Base-by-base conservation (phyloP, 345 rosid species). In the Aethionema arabicum region DNA sequence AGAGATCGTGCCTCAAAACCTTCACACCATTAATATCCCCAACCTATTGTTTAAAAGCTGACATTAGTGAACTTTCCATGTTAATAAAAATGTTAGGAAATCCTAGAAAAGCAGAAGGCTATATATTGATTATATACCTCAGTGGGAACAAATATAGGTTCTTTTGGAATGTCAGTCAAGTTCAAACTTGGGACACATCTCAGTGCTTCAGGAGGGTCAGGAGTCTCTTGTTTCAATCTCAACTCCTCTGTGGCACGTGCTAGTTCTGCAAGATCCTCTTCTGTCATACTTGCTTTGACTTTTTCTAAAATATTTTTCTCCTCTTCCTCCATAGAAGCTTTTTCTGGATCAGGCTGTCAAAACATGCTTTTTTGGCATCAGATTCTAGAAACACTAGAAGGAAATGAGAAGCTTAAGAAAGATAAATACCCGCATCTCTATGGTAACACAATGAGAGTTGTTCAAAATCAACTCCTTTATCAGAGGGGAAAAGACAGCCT, bases 191-290 rank as follows among this genome's bases (percentile, higher is more conserved):
- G 97, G 67, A 90, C 95, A 60, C 80, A 59, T 82, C 69, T 84
- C 65, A 93, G 74, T 63, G 96, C 95, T 79, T 90, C 92, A 9
- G 95, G 92, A 73, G 99, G 86, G 42, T 93, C 97, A 47, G 96
- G 99, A 68, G 97, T 90, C 76, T 93, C 96, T 72, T 90, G 97
- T 80, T 83, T 90, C 75, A 87, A 65, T 69, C 78, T 83, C 68
- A 87, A 81, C 73, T 85, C 96, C 70, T 84, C 80, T 0, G 99
- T 93, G 7, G 95, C 90, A 68, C 86, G 85, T 9, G 88, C 88
- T 53, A 93, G 79, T 77, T 90, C 92, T 35, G 95, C 96, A 74
- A 90, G 88, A 80, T 93, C 97, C 64, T 87, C 96, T 76, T 84
- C 81, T 12, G 96, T 87, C 96, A 93, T 81, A 65, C 81, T 70